Evolutionary conservation across 352 stramenopile genomes (phyloP).

Genomic region (Phytophthora constricta): DNA sequence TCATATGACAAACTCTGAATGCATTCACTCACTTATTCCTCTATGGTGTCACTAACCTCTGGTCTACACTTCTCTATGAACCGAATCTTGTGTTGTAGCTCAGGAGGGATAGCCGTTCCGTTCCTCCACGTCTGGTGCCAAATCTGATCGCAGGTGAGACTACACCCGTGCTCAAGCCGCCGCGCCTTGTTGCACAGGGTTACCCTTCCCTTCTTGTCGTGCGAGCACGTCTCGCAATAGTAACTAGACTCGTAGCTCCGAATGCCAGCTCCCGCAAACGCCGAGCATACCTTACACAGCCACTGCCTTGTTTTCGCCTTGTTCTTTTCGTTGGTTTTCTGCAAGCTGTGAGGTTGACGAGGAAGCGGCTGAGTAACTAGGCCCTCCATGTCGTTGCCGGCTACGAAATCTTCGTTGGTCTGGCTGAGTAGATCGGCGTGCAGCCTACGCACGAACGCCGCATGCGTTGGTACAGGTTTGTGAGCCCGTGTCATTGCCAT

Average conservation of each 20-base stretch:
- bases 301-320: constrained; percentile 25
- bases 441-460: too few species aligned
- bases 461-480: too few species aligned
- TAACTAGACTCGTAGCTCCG: constrained; percentile 29
- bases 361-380: constrained; percentile 14
- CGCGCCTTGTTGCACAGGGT: constrained; percentile 21
- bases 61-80: constrained; percentile 15
- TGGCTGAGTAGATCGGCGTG: constrained; percentile 17
- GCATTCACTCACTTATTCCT: constrained; percentile 3
- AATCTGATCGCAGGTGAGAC: constrained; percentile 16
- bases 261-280: constrained; percentile 12
- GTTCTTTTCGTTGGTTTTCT: constrained; percentile 27
- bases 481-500: too few species aligned
- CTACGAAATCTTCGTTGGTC: constrained; percentile 19
- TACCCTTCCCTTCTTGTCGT: constrained; percentile 13
- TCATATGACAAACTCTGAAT: neutral
- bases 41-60: neutral
- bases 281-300: constrained; percentile 30
- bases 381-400: constrained; percentile 3
- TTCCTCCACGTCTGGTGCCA: constrained; percentile 33
- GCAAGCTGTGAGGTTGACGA: neutral
- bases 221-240: constrained; percentile 17
- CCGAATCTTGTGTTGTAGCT: constrained; percentile 21
- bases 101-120: neutral
- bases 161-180: constrained; percentile 2